Evolutionary conservation across 805 yeast genomes (phyloP), one percentile per base, ranked within the genome.

Genomic region (Lachancea sp.): DNA sequence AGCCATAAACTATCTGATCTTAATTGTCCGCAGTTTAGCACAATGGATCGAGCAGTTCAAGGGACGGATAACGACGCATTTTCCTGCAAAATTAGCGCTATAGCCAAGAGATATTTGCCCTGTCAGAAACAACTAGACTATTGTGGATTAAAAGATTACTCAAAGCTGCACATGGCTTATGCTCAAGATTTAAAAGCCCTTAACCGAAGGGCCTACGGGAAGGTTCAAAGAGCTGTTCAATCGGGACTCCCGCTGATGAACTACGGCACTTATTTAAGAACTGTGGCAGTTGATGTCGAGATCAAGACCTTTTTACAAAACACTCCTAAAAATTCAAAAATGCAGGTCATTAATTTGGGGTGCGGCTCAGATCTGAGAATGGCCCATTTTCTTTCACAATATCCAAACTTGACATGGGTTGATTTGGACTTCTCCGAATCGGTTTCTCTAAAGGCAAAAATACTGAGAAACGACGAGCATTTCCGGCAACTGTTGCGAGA

Each of bases 1-100:
- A n/a, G n/a, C n/a, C n/a, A n/a, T n/a, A n/a, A n/a, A n/a, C n/a
- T n/a, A n/a, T n/a, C n/a, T n/a, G n/a, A n/a, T n/a, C n/a, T n/a
- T 11, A 8, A 23, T 8, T 23, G 11, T 23, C 8, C 25, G 25
- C 25, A 23, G 11, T 23, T 23, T 23, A 11, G 13, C 8, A 28
- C 8, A 6, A 54, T 56, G 61, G 52, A 53, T 15, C 43, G 47
- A n/a, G 46, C 50, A 4, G 49, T 60, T 8, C 62, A 56, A 31
- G 53, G 55, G 20, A 83, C 90, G 0, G 90, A 83, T 48, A 65
- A 71, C 43, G 88, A 81, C 58, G 89, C 89, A 0, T 56, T 82
- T n/a, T 71, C 83, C 11, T 77, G 86, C 48, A 69, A 86, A 18
- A 48, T 65, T 34, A 74, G 77, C 24, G 76, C 81, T n/a, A 66